These are phyloP conservation scores for Ascochyta viciae-villosae DNA, from an alignment of 2,329 filamentous ascomycete species.

Conservation along the genomic window DNA sequence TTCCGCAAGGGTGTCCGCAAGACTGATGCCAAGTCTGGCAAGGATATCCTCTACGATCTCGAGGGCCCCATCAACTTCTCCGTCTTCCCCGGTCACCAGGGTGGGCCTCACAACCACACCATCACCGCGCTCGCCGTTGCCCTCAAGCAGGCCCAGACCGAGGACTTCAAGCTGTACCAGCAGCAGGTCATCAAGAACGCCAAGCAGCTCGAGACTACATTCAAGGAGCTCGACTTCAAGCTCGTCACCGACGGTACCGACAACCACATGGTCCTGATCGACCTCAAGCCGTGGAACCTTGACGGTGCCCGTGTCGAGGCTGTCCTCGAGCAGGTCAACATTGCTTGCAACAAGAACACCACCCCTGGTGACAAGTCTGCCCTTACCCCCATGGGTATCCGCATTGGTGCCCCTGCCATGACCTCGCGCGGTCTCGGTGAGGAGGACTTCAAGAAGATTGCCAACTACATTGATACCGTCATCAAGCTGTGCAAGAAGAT, in stretches of 20 bases:
- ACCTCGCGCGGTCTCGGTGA: constrained; percentile 92
- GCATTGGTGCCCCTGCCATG: constrained; percentile 97
- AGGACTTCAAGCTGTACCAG: constrained; percentile 94
- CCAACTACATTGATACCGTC: constrained; percentile 83
- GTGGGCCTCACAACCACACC: constrained; percentile 98
- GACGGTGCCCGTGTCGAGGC: constrained; percentile 91
- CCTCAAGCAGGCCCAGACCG: constrained; percentile 87
- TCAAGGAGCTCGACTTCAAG: constrained; percentile 73
- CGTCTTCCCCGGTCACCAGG: constrained; percentile 97
- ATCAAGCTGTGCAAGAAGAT: constrained; percentile 91
- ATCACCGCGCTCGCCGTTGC: constrained; percentile 95
- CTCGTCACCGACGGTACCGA: constrained; percentile 95
- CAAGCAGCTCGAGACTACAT: constrained; percentile 81
- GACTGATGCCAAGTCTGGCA: constrained; percentile 83
- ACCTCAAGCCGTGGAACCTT: constrained; percentile 86
- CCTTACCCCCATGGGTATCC: constrained; percentile 88
- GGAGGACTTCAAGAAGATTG: constrained; percentile 83
- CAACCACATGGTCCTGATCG: constrained; percentile 93
- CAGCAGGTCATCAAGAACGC: constrained; percentile 88
- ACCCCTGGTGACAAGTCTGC: constrained; percentile 95
- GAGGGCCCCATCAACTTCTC: constrained; percentile 94
- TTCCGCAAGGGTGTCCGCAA: constrained; percentile 90
- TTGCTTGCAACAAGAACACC: constrained; percentile 99
- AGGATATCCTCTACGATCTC: constrained; percentile 86
- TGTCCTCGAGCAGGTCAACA: constrained; percentile 88